phyloP scores from a whole-genome alignment of 176 grass and related monocot genomes.

The Poa annua region DNA sequence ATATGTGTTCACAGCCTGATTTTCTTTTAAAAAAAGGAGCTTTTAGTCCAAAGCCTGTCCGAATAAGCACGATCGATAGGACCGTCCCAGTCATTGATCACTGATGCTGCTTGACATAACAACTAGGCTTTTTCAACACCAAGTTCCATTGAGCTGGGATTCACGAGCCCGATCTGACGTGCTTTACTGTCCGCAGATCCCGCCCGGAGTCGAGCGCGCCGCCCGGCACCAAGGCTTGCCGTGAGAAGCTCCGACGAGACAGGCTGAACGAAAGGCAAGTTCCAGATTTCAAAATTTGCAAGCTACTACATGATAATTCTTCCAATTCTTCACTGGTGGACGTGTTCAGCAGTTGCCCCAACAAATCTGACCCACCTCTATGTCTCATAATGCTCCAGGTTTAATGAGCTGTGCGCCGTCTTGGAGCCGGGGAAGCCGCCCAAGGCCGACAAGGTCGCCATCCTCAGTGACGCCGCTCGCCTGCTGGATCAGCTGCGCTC shows the following conservation, averaged over 20 bases:
- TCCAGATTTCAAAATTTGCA: neutral
- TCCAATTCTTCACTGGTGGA: neutral
- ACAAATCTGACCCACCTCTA: neutral
- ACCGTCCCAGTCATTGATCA: neutral
- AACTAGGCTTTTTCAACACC: neutral
- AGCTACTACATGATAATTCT: neutral
- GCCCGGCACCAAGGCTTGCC: constrained; percentile 88
- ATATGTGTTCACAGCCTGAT: no score
- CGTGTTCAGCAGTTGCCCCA: neutral
- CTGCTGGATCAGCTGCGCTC: constrained; percentile 60
- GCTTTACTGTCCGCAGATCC: constrained; percentile 48
- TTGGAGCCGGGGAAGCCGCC: constrained; percentile 90
- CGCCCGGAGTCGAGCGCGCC: constrained; percentile 77
- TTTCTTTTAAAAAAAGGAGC: neutral
- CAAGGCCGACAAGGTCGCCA: constrained; percentile 76
- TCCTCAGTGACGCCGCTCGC: constrained; percentile 67
- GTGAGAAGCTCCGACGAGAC: constrained; percentile 92
- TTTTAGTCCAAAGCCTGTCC: neutral
- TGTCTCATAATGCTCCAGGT: constrained; percentile 56
- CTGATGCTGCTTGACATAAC: constrained; percentile 3
- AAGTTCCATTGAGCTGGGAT: neutral
- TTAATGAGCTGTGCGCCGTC: constrained; percentile 80
- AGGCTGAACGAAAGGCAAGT: constrained; percentile 86
- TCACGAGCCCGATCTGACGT: neutral
- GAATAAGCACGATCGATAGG: neutral